Conservation (phyloP, 73 alveolate genomes). For the Durusdinium trenchii region DNA sequence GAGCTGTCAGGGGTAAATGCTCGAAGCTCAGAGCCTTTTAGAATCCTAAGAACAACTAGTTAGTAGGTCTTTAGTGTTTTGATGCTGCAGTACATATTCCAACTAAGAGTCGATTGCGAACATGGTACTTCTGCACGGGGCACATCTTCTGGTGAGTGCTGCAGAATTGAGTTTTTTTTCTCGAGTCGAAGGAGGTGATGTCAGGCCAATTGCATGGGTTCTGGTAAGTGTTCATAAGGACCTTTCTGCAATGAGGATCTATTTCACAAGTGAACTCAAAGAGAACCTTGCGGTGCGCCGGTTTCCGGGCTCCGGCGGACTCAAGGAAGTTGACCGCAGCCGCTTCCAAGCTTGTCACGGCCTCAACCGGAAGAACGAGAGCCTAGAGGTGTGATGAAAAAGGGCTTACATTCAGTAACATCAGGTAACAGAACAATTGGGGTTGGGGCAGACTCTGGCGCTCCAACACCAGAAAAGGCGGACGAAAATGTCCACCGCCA, state of each 20-base stretch:
- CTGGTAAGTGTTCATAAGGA: not conserved
- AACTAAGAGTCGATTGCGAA: not conserved
- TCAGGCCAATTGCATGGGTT: constrained; percentile 20
- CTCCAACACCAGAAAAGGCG: not conserved
- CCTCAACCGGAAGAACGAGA: not conserved
- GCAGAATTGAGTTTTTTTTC: not conserved
- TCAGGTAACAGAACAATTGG: too few species aligned
- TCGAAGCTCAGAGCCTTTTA: too few species aligned
- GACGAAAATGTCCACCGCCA: not conserved
- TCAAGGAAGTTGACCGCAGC: not conserved
- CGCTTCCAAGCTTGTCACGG: not conserved
- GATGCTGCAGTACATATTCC: too few species aligned
- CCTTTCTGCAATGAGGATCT: not conserved
- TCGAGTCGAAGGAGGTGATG: not conserved
- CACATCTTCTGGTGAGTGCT: constrained; percentile 6
- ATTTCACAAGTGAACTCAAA: not conserved
- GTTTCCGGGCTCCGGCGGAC: not conserved
- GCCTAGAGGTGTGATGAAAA: not conserved
- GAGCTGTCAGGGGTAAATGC: too few species aligned
- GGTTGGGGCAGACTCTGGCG: too few species aligned
- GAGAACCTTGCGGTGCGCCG: not conserved
- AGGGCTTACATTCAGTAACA: too few species aligned
- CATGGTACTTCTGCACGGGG: not conserved
- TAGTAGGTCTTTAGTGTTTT: too few species aligned
- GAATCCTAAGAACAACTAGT: too few species aligned